Evolutionary conservation across 1,284 basidiomycete genomes (phyloP).

Genomic region (Ceraceosorus bombacis): DNA sequence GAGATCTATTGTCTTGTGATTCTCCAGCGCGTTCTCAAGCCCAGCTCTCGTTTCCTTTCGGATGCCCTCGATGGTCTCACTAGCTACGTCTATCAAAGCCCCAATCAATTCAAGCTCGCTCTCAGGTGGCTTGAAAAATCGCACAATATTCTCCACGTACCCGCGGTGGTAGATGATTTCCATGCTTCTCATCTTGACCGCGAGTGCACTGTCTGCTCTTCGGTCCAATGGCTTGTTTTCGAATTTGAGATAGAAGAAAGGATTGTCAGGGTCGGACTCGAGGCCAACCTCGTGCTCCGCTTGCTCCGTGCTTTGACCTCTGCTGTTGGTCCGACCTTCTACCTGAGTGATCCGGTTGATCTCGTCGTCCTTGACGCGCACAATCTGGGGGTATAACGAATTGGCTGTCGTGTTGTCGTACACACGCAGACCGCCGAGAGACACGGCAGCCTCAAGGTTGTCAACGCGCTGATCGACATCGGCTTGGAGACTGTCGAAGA

Average conservation of each 20-base stretch:
- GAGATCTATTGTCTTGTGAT: constrained; percentile 90
- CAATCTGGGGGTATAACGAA: constrained; percentile 83
- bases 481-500: constrained; percentile 82
- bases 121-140: constrained; percentile 88
- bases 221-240: constrained; percentile 90
- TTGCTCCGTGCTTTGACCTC: constrained; percentile 23
- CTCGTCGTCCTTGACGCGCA: constrained; percentile 69
- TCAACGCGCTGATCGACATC: constrained; percentile 77
- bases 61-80: constrained; percentile 86
- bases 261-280: constrained; percentile 53
- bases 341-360: constrained; percentile 16
- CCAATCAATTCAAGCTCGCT: constrained; percentile 91
- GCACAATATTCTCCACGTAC: constrained; percentile 84
- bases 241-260: constrained; percentile 87
- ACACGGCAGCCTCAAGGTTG: constrained; percentile 73
- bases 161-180: constrained; percentile 95
- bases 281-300: constrained; percentile 44
- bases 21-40: constrained; percentile 83
- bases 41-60: constrained; percentile 92
- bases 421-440: constrained; percentile 79
- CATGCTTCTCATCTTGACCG: constrained; percentile 87
- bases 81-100: constrained; percentile 66
- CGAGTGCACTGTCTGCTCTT: constrained; percentile 82
- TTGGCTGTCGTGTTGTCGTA: constrained; percentile 80
- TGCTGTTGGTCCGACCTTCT: constrained; percentile 20